Conservation (phyloP, 371 early-diverging fungal species). For the Mortierella sp. region DNA sequence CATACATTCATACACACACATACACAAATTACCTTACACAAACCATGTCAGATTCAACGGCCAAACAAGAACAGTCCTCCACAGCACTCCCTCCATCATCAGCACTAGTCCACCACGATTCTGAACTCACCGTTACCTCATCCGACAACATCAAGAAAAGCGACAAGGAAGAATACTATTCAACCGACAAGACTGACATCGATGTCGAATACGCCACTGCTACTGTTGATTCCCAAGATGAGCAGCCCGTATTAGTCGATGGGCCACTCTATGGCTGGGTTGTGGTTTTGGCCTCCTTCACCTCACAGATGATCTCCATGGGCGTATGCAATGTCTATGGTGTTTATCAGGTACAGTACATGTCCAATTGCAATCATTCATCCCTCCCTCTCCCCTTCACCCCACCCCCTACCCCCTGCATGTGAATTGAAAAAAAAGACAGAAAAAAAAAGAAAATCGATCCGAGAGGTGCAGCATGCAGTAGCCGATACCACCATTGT, state of each 20-base stretch:
- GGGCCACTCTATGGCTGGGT: constrained; percentile 60
- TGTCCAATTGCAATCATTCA: background rate
- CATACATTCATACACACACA: background rate
- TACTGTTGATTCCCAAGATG: constrained; percentile 14
- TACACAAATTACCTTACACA: background rate
- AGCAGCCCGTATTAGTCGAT: constrained; percentile 20
- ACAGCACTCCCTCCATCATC: background rate
- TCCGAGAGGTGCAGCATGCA: background rate
- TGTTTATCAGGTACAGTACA: constrained; percentile 53
- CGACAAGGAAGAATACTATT: background rate
- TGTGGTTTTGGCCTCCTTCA: constrained; percentile 59
- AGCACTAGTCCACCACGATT: constrained; percentile 18
- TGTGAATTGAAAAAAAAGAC: background rate
- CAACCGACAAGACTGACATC: background rate
- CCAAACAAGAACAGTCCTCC: background rate
- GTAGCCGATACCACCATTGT: background rate
- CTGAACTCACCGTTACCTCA: constrained; percentile 25
- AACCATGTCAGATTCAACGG: constrained; percentile 16
- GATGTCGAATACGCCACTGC: constrained; percentile 22
- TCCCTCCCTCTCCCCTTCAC: no score
- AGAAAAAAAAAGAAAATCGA: background rate
- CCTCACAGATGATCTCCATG: constrained; percentile 63
- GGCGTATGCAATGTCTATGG: constrained; percentile 64
- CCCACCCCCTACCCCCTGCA: background rate
- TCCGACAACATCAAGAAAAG: background rate